Base-by-base conservation (phyloP, 352 stramenopile species). In the Pythium rishiriense region DNA sequence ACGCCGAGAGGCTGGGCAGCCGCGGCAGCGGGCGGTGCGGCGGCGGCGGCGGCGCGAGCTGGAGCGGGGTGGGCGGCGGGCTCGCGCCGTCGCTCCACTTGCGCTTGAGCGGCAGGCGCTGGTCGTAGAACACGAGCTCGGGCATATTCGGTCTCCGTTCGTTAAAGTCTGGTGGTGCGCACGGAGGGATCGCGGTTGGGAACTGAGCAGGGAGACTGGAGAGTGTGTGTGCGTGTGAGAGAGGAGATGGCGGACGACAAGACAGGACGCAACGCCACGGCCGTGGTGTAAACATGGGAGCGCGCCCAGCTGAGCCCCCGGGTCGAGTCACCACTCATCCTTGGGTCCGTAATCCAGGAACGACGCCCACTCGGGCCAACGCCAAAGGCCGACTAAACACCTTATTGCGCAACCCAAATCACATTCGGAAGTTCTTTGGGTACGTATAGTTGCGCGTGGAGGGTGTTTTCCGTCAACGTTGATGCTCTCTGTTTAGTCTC, bases 111-210 rank as follows among this genome's bases (percentile, higher is more conserved):
- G 60, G 60, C 17, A 57, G 60, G 22, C 51, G 50, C 19, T 62
- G 41, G 60, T 67, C 60, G 51, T 62, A 62, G 43, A 67, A 67
- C 50, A 67, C 60, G 24, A 67, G 51, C 43, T 67, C 60, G 4
- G 60, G 15, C 60, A 67, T 67, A 9, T 22, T 51, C 21, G 7
- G 26, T 22, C 25, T 51, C 19, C 43, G 25, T 41, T 39, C 42
- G 14, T 57, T 42, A 8, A 10, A 14, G 28, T 37, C 10, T 42
- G 42, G 21, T 43, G 17, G 35, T 42, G 15, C 12, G 12, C 8
- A 33, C 8, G 29, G 17, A 11, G 11, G 31, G 11, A 6, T n/a
- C 2, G 17, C 25, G 24, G 29, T 33, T 4, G 14, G 24, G 43
- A 52, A 37, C 42, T 60, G 26, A 53, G 47, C 6, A n/a, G 17